A percentile compares a stretch with the other conserved stretches of the same genome.
Conservation (phyloP, 129 eudicot genomes). For the Gnaphalium uliginosum region DNA sequence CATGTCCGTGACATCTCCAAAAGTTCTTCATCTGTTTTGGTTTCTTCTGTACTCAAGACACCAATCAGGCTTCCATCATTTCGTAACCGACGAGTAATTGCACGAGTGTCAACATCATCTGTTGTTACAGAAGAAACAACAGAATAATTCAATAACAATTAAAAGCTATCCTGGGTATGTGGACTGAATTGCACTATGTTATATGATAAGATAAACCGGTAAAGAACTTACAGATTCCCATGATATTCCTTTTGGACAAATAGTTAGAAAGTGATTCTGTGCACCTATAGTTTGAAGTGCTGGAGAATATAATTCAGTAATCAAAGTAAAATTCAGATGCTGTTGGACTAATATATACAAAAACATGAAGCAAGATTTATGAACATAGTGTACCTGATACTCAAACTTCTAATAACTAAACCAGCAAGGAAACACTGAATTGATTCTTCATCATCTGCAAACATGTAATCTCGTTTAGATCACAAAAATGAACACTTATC, state of each 20-base stretch:
- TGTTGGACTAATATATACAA: background rate
- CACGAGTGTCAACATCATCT: slow-evolving; percentile 98
- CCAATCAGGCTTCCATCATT: slow-evolving; percentile 94
- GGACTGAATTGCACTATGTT: background rate
- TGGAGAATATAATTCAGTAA: slow-evolving; percentile 30
- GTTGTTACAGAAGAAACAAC: slow-evolving; percentile 31
- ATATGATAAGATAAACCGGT: slow-evolving; percentile 14
- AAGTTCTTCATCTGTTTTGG: slow-evolving; percentile 81
- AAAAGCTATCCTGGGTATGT: background rate
- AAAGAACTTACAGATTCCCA: slow-evolving; percentile 88
- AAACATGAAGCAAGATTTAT: background rate
- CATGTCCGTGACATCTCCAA: slow-evolving; percentile 87
- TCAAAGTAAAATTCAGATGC: background rate
- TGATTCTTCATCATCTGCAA: slow-evolving; percentile 95
- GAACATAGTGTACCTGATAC: slow-evolving; percentile 62
- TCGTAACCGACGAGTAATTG: slow-evolving; percentile 83
- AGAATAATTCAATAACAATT: background rate
- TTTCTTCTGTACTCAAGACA: slow-evolving; percentile 85
- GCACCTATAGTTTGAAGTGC: slow-evolving; percentile 94
- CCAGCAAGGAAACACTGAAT: slow-evolving; percentile 85
- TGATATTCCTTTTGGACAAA: slow-evolving; percentile 86
- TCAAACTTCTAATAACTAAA: slow-evolving; percentile 84
- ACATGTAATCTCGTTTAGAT: slow-evolving; percentile 8
- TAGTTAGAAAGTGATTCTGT: slow-evolving; percentile 76
- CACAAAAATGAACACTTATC: background rate